Evolutionary conservation across 345 rosid genomes (phyloP).

Genomic region (Stellera chamaejasme): DNA sequence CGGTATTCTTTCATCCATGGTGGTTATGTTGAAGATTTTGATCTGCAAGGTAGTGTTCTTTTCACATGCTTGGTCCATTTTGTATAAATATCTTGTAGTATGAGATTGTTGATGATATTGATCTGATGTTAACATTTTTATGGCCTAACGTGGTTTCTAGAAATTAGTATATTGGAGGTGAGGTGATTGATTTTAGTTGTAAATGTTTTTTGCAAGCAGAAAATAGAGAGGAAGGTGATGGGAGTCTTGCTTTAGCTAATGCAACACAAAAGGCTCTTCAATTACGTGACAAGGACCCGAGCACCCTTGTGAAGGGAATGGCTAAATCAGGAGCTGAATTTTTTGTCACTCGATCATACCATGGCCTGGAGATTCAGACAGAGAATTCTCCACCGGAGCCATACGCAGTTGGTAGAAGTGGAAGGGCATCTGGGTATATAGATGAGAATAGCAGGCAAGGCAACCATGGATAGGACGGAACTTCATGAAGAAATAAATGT

Average conservation of each 20-base stretch:
- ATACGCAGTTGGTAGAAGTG: conserved; percentile 61
- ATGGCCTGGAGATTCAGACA: conserved; percentile 52
- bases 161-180: neutral
- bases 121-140: neutral
- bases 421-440: conserved; percentile 57
- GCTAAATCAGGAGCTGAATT: conserved; percentile 79
- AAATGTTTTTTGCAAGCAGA: conserved; percentile 22
- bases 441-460: conserved; percentile 31
- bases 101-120: neutral
- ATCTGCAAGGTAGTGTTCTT: conserved; percentile 30
- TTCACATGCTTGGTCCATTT: neutral
- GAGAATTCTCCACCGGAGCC: conserved; percentile 43
- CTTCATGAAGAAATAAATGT: too few relatives aligned
- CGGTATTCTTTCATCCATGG: conserved; percentile 80
- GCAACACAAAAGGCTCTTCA: conserved; percentile 60
- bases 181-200: neutral
- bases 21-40: conserved; percentile 66
- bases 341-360: conserved; percentile 59
- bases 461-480: too few relatives aligned
- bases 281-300: conserved; percentile 34
- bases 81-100: neutral
- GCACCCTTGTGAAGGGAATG: conserved; percentile 35
- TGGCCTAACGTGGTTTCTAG: neutral
- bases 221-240: conserved; percentile 25
- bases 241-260: conserved; percentile 50